Base-by-base conservation (phyloP, 129 eudicot genomes). In the Saposhnikovia divaricata region DNA sequence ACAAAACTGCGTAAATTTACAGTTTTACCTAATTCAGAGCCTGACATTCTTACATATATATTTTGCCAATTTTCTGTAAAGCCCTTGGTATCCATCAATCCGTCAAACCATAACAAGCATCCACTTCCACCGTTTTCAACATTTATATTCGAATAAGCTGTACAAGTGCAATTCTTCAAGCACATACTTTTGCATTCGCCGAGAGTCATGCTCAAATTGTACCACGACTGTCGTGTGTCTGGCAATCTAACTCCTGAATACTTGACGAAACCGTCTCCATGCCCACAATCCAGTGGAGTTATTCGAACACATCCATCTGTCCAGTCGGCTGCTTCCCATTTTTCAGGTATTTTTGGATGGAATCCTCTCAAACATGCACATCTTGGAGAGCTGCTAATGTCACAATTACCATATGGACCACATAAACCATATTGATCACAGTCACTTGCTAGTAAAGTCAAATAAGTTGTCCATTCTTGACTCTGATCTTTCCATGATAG, bases 231-330 rank as follows among this genome's bases (percentile, higher is more conserved):
- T 31, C 47, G 19, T 0, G 82, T 40, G 72, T 87, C 89, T 0
- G 93, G 93, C 63, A 87, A 21, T 34, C 80, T 87, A 4, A 89
- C 68, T 4, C 25, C 79, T 1, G 68, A 21, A 40, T 57, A 68
- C 80, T 23, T 82, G 12, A 43, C 6, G 75, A 84, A 85, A 39
- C 87, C 87, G 2, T 87, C 91, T 73, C 84, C 83, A 18, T 28
- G 28, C 21, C 65, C 21, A 45, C 86, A 89, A 46, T 77, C 80
- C 78, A 87, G 63, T 7, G 85, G 3, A 1, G 57, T 23, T 31
- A 9, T 47, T 0, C 27, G 23, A 18, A 27, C 66, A 4, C 75
- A 71, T 3, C 75, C 75, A 39, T 71, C 11, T 28, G 13, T 28
- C 45, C 75, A 71, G 18, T 71, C 75, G 21, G 45, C 45, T 71